These are phyloP conservation scores for Biancaea sappan DNA, from an alignment of 306 rosid species.

Conservation along the genomic window DNA sequence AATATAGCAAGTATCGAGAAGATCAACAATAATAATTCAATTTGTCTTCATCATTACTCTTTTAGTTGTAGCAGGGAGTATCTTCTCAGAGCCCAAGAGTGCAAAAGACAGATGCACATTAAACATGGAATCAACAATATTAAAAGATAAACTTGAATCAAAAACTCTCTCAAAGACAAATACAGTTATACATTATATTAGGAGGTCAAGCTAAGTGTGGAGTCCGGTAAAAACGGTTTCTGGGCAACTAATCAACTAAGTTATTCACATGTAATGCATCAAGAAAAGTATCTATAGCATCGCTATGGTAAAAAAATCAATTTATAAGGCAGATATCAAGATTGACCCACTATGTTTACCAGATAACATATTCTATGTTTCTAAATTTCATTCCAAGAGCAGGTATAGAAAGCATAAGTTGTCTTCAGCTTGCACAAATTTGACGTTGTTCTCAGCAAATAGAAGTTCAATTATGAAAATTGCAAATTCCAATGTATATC, in stretches of 20 bases:
- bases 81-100: slow-evolving; percentile 10
- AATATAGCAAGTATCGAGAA: neutral
- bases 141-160: slow-evolving; percentile 15
- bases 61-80: neutral
- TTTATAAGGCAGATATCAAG: slow-evolving; percentile 23
- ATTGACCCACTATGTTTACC: neutral
- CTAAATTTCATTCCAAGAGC: slow-evolving; percentile 12
- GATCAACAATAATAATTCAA: slow-evolving; percentile 17
- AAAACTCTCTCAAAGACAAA: neutral
- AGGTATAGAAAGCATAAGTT: neutral
- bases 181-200: neutral
- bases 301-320: slow-evolving; percentile 19
- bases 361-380: neutral
- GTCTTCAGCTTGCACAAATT: neutral
- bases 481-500: neutral
- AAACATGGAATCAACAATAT: slow-evolving; percentile 10
- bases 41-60: neutral
- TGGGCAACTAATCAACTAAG: slow-evolving; percentile 19
- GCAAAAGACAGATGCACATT: slow-evolving; percentile 15
- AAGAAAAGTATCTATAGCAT: slow-evolving; percentile 23
- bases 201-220: neutral
- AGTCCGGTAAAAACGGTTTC: neutral
- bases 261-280: slow-evolving; percentile 9
- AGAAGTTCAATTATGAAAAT: slow-evolving; percentile 21
- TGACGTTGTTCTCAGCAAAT: neutral